Conservation (phyloP, 192 early-diverging fungal genomes). For the Haplosporangium gracile region DNA sequence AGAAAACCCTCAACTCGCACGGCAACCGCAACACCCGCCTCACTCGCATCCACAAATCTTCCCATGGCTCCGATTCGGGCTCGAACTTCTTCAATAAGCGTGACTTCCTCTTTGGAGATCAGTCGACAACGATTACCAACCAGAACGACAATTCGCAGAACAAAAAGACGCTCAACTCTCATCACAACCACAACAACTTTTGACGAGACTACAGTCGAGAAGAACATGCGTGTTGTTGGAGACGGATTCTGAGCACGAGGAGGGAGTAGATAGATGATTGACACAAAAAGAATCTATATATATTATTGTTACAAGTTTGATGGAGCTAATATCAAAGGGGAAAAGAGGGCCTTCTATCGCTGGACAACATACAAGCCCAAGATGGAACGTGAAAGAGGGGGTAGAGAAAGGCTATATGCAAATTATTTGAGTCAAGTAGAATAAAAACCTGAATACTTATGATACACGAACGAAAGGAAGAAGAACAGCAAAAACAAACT, state of each 20-base stretch:
- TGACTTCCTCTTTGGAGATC: constrained; percentile 12
- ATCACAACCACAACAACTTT: constrained; percentile 9
- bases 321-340: background rate
- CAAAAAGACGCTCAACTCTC: constrained; percentile 18
- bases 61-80: background rate
- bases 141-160: constrained; percentile 26
- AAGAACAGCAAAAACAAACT: background rate
- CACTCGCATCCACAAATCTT: background rate
- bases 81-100: background rate
- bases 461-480: background rate
- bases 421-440: background rate
- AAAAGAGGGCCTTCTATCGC: background rate
- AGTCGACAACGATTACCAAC: constrained; percentile 27
- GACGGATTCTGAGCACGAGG: background rate
- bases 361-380: background rate
- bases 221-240: background rate
- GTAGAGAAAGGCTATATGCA: background rate
- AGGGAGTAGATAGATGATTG: background rate
- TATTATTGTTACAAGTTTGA: background rate
- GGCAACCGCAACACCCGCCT: background rate
- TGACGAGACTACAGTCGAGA: background rate
- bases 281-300: background rate
- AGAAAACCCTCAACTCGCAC: constrained; percentile 15
- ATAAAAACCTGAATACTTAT: background rate
- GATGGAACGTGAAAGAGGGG: background rate